These are phyloP conservation scores for Xylariaceae sp. DNA, from an alignment of 2,329 filamentous ascomycete genomes.

Conservation along the genomic window DNA sequence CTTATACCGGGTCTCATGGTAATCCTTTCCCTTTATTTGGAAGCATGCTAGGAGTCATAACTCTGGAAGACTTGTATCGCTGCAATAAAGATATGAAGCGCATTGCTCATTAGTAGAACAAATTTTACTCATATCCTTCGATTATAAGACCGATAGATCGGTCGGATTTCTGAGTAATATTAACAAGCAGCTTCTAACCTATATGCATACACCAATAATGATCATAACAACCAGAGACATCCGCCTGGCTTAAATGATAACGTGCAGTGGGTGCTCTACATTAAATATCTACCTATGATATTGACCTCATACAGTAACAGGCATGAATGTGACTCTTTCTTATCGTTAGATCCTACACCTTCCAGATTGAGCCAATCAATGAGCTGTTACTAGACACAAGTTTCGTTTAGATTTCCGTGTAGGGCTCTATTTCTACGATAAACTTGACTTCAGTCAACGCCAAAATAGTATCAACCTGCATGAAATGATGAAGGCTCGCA, in stretches of 20 bases:
- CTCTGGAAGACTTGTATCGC: too few species aligned
- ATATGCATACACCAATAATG: too few species aligned
- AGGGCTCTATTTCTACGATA: too few species aligned
- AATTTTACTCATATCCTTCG: slow-evolving; percentile 13
- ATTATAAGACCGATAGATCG: neutral
- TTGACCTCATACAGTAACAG: neutral
- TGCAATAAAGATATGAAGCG: neutral
- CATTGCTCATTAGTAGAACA: slow-evolving; percentile 24
- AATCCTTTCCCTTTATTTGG: slow-evolving; percentile 8
- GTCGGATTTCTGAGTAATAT: neutral
- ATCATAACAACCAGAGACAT: too few species aligned
- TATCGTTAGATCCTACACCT: slow-evolving; percentile 2
- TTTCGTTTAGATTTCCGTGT: neutral
- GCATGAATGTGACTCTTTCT: neutral
- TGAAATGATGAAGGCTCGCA: too few species aligned
- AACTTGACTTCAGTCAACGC: too few species aligned
- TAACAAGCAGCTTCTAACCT: too few species aligned
- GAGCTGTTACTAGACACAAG: slow-evolving; percentile 7
- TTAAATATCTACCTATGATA: slow-evolving; percentile 9
- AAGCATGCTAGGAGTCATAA: neutral
- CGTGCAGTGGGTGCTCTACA: neutral
- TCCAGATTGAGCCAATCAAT: slow-evolving; percentile 2
- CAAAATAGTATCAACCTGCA: too few species aligned
- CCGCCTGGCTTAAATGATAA: too few species aligned
- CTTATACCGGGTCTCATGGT: neutral